phyloP scores from a whole-genome alignment of 306 rosid genomes.

The Cucurbita moschata region DNA sequence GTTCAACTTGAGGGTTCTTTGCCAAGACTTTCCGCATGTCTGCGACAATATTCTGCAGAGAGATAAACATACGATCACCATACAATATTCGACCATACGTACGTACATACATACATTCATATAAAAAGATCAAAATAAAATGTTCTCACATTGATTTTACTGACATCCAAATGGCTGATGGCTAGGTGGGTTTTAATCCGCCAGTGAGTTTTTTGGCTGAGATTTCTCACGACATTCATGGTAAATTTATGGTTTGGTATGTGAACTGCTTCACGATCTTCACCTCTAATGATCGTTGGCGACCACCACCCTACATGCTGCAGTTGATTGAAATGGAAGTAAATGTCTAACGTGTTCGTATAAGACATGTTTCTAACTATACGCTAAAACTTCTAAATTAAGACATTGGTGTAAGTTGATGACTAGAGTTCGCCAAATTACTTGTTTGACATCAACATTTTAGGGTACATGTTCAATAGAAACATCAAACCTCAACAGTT shows the following conservation, averaged over 20 bases:
- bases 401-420: neutral
- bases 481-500: conserved; percentile 64
- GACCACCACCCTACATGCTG: conserved; percentile 99
- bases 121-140: neutral
- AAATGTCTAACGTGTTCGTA: neutral
- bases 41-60: conserved; percentile 69
- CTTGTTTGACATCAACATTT: neutral
- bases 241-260: conserved; percentile 95
- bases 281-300: conserved; percentile 87
- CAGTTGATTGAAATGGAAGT: conserved; percentile 14
- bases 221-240: conserved; percentile 77
- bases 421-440: neutral
- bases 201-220: conserved; percentile 92
- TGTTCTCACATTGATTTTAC: conserved; percentile 65
- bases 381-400: neutral
- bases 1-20: conserved; percentile 91
- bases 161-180: conserved; percentile 84
- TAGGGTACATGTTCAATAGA: conserved; percentile 5
- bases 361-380: neutral
- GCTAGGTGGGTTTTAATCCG: conserved; percentile 88
- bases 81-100: neutral
- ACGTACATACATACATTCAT: neutral
- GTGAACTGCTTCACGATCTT: conserved; percentile 96
- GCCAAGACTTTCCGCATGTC: conserved; percentile 96
- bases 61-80: conserved; percentile 8